Percentiles rank a stretch among this genome's conserved stretches.
These are phyloP conservation scores for Knoxdaviesia capensis DNA, from an alignment of 2,329 filamentous ascomycete species.

Conservation along the genomic window DNA sequence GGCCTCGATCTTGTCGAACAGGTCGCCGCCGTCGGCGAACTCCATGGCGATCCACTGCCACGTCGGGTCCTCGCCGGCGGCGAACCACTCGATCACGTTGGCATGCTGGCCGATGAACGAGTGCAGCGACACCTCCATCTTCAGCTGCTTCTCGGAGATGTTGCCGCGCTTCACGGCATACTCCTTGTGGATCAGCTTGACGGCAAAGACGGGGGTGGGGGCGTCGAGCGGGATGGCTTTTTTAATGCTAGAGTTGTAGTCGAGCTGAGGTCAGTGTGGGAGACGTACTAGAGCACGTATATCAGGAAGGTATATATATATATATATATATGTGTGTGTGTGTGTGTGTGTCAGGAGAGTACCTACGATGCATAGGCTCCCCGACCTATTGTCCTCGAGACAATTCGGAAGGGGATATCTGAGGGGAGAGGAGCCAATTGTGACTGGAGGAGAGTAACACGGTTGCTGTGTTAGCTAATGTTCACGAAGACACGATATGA, in stretches of 20 bases:
- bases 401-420: constrained; percentile 78
- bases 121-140: constrained; percentile 82
- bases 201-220: constrained; percentile 65
- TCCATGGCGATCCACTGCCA: constrained; percentile 99
- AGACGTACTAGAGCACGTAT: neutral
- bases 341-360: constrained; percentile 3
- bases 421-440: constrained; percentile 72
- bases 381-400: constrained; percentile 90
- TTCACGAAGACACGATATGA: too few species aligned
- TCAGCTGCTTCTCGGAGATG: constrained; percentile 72
- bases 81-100: constrained; percentile 87
- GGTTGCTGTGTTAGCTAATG: too few species aligned
- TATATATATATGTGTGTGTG: neutral
- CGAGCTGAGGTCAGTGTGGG: constrained; percentile 5
- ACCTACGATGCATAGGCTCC: constrained; percentile 90
- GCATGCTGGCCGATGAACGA: constrained; percentile 72
- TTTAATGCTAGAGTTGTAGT: constrained; percentile 46
- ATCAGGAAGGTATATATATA: neutral
- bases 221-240: constrained; percentile 64
- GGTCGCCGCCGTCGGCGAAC: constrained; percentile 78
- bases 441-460: constrained; percentile 35
- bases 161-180: constrained; percentile 81
- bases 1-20: constrained; percentile 98
- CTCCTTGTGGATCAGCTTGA: constrained; percentile 97
- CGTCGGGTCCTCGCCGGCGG: constrained; percentile 60